Conservation (phyloP, 1,284 basidiomycete species). For the Ganoderma lingzhi region DNA sequence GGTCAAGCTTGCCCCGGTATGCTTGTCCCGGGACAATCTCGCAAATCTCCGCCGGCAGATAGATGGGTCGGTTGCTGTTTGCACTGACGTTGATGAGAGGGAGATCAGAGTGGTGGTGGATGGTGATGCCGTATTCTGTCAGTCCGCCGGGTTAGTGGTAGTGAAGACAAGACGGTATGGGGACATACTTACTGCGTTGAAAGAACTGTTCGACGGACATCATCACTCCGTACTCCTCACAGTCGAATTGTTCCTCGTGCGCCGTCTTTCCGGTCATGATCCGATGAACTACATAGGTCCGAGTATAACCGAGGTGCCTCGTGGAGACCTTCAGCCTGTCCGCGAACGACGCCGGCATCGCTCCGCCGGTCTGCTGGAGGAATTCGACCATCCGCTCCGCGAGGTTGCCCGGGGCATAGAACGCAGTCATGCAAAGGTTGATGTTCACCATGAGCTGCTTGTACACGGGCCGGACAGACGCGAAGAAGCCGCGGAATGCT, state of each 20-base stretch:
- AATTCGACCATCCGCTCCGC: constrained; percentile 63
- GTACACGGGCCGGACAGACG: constrained; percentile 68
- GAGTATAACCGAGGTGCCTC: constrained; percentile 60
- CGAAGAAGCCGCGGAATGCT: constrained; percentile 72
- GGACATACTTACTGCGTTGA: constrained; percentile 64
- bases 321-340: constrained; percentile 66
- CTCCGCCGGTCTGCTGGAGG: constrained; percentile 49
- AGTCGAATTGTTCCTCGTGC: constrained; percentile 55
- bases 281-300: constrained; percentile 55
- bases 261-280: constrained; percentile 55
- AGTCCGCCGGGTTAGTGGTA: not conserved
- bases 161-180: constrained; percentile 1
- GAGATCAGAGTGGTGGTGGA: constrained; percentile 58
- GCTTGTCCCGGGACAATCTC: constrained; percentile 63
- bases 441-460: constrained; percentile 78
- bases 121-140: constrained; percentile 63
- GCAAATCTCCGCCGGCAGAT: constrained; percentile 76
- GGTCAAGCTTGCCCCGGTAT: constrained; percentile 60
- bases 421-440: constrained; percentile 78
- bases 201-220: constrained; percentile 73
- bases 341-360: constrained; percentile 56
- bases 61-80: constrained; percentile 49
- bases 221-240: constrained; percentile 55
- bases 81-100: constrained; percentile 69
- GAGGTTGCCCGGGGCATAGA: constrained; percentile 69